Conservation (phyloP, 2,329 filamentous ascomycete species). For the Fusarium keratoplasticum region DNA sequence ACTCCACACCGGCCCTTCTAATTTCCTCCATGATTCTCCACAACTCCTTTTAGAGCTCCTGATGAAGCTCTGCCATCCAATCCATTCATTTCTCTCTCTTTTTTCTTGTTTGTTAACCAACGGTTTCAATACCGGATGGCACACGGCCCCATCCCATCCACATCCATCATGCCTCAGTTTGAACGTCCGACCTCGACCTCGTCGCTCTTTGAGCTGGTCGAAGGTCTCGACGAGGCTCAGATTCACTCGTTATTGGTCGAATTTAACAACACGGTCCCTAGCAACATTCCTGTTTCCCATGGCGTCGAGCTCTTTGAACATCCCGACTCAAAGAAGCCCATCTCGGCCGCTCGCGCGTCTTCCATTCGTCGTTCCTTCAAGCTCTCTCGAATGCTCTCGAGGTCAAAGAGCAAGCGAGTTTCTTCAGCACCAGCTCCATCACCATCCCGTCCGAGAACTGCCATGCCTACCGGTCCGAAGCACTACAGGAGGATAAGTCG, state of each 20-base stretch:
- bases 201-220: slow-evolving; percentile 38
- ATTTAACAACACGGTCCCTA: slow-evolving; percentile 38
- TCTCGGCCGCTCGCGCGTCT: slow-evolving; percentile 20
- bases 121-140: neutral
- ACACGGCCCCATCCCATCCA: slow-evolving; percentile 5
- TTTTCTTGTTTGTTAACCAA: neutral
- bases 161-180: neutral
- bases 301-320: slow-evolving; percentile 36
- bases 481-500: slow-evolving; percentile 39
- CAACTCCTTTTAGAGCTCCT: neutral
- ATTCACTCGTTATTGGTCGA: slow-evolving; percentile 36
- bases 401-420: slow-evolving; percentile 34
- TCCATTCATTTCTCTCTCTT: neutral
- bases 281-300: slow-evolving; percentile 37
- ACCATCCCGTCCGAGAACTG: slow-evolving; percentile 31
- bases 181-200: slow-evolving; percentile 4
- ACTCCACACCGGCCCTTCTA: slow-evolving; percentile 7
- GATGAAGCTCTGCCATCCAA: neutral
- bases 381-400: slow-evolving; percentile 31
- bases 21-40: slow-evolving; percentile 5
- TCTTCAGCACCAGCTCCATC: slow-evolving; percentile 14
- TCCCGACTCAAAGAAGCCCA: slow-evolving; percentile 4
- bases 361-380: slow-evolving; percentile 35
- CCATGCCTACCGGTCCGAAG: slow-evolving; percentile 16
- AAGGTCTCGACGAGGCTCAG: slow-evolving; percentile 35